phyloP scores from a whole-genome alignment of 1,284 basidiomycete genomes.

The Sparassis latifolia region DNA sequence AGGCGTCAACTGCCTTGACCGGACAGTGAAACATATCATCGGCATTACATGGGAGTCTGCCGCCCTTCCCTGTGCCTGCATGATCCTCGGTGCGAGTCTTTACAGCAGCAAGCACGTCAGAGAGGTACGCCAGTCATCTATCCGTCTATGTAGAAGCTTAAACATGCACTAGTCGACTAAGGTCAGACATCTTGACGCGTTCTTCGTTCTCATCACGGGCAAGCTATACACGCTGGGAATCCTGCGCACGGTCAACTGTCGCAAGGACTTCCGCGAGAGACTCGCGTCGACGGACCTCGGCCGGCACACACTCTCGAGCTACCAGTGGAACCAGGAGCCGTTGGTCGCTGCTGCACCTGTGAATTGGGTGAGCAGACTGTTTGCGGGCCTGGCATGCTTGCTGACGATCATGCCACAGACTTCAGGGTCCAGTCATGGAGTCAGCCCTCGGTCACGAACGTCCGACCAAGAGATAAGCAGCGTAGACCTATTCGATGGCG shows the following conservation, averaged over 20 bases:
- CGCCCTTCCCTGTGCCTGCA: constrained; percentile 36
- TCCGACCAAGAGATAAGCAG: no score
- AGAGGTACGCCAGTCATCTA: constrained; percentile 6
- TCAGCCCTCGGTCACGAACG: no score
- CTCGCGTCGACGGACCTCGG: constrained; percentile 34
- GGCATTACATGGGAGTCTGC: constrained; percentile 44
- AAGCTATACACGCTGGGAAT: constrained; percentile 45
- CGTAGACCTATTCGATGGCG: no score
- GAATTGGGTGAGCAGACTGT: neutral
- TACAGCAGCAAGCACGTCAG: constrained; percentile 33
- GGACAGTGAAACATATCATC: constrained; percentile 36
- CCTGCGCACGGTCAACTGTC: constrained; percentile 39
- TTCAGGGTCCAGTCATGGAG: no score
- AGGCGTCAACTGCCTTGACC: constrained; percentile 36
- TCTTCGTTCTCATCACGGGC: constrained; percentile 43
- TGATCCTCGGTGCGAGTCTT: constrained; percentile 34
- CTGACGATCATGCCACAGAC: no score
- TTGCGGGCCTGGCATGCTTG: neutral
- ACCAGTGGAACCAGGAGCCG: constrained; percentile 17
- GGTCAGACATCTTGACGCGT: constrained; percentile 36
- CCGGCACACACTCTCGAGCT: constrained; percentile 31
- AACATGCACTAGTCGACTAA: constrained; percentile 6
- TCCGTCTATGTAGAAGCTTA: neutral
- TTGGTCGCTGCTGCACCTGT: neutral
- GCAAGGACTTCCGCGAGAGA: constrained; percentile 32